Conservation (phyloP, 2,329 filamentous ascomycete species). For the Trichoderma afroharzianum region DNA sequence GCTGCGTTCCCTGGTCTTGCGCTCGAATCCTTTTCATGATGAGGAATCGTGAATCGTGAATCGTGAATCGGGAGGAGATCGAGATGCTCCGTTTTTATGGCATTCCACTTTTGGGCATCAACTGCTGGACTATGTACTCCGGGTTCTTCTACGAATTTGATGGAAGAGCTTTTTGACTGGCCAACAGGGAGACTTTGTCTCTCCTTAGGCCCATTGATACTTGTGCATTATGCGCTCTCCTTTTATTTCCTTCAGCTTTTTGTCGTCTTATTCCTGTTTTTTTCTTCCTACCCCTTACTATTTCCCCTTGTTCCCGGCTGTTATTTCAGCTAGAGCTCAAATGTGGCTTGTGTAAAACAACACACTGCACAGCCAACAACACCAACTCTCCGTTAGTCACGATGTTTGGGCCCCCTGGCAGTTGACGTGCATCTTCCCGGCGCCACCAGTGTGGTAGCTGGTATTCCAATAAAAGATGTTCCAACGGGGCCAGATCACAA, state of each 20-base stretch:
- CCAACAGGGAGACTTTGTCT: neutral
- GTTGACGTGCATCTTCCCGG: conserved; percentile 7
- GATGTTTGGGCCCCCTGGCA: neutral
- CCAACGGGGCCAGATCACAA: neutral
- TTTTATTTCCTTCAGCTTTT: neutral
- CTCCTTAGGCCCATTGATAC: neutral
- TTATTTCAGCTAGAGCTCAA: neutral
- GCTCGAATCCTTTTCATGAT: neutral
- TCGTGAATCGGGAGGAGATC: neutral
- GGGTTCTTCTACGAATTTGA: neutral
- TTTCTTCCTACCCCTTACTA: neutral
- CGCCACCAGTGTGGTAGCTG: neutral
- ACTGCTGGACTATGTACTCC: neutral
- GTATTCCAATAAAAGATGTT: neutral
- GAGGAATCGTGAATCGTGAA: neutral
- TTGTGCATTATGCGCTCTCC: neutral
- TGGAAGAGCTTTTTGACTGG: neutral
- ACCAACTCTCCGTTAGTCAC: neutral
- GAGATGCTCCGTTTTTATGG: neutral
- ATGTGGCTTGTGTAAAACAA: neutral
- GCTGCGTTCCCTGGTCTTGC: neutral
- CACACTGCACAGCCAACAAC: neutral
- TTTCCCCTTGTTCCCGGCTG: neutral
- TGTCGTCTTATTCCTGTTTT: neutral
- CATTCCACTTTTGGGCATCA: neutral